Base-by-base conservation (phyloP, 2,329 filamentous ascomycete species). In the Mycosphaerella sp. region DNA sequence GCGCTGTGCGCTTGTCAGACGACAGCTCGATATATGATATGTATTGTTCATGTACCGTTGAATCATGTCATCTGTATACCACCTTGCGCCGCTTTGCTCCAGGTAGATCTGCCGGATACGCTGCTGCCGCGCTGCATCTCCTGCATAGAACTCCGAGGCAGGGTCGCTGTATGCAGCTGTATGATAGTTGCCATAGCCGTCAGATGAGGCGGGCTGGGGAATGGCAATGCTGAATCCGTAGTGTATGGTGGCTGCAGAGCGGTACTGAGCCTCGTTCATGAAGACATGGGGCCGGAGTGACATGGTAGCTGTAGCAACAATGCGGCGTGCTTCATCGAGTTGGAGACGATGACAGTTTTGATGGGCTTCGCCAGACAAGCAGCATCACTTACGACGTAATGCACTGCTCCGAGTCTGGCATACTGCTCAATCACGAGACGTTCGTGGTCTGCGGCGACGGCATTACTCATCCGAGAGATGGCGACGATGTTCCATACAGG, bases 1-100 rank as follows among this genome's bases (percentile, higher is more conserved):
- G 48, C 53, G 47, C 62, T 63, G 21, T 25, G 1, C 39, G 28
- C 6, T 13, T 2, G 32, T 43, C 18, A 49, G 39, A 30, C 13
- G 39, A 30, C 13, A 17, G 25, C n/a, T 42, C 27, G 10, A 12
- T 6, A 37, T 9, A 17, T 4, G n/a, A 17, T 14, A 35, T 10
- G 9, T 16, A 0, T 1, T 13, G 3, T 21, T 21, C 7, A 13
- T 32, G 9, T 28, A 47, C 43, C 49, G 41, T 8, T 8, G 28
- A 7, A 32, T 10, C 2, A 43, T 14, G 13, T 32, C n/a, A 13
- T 50, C 42, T 17, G 27, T 41, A 18, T 37, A 44, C 12, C 40
- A 49, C 25, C 18, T 27, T 7, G 43, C 25, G 4, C 25, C 39
- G 35, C 36, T 52, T 9, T 49, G 35, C 14, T 44, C 32, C 18